phyloP scores from a whole-genome alignment of 257 asterid genomes.

The Ajuga chamaepitys region DNA sequence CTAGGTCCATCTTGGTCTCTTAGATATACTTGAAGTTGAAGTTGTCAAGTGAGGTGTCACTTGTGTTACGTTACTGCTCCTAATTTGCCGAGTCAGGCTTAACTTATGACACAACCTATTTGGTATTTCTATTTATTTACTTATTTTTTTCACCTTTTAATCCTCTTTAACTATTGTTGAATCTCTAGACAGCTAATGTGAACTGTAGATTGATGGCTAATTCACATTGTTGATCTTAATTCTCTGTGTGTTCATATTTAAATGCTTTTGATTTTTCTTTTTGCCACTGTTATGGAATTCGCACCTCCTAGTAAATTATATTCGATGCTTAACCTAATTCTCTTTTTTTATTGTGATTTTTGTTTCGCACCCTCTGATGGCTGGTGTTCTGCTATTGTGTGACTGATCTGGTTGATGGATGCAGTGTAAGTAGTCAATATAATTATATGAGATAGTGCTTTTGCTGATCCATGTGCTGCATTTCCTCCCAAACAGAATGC shows the following conservation, averaged over 20 bases:
- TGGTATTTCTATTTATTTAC: not conserved
- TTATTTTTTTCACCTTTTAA: not conserved
- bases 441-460: conserved; percentile 6
- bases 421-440: conserved; percentile 67
- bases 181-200: not conserved
- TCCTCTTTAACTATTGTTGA: conserved; percentile 1
- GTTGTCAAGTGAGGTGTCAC: not conserved
- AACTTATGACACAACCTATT: no score
- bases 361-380: conserved; percentile 21
- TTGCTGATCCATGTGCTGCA: conserved; percentile 8
- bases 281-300: conserved; percentile 2
- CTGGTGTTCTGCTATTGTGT: conserved; percentile 14
- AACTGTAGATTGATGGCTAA: conserved; percentile 2
- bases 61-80: not conserved
- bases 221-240: not conserved
- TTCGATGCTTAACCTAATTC: conserved; percentile 4
- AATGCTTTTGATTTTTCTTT: not conserved
- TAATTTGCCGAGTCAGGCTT: not conserved
- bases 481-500: not conserved
- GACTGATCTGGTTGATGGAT: conserved; percentile 26
- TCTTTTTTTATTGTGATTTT: conserved; percentile 14
- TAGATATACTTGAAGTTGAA: no score
- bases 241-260: not conserved
- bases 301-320: not conserved
- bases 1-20: no score